Evolutionary conservation across 2,329 filamentous ascomycete species (phyloP), one percentile per base, ranked within the genome.

Genomic region (Verticillium klebahnii): DNA sequence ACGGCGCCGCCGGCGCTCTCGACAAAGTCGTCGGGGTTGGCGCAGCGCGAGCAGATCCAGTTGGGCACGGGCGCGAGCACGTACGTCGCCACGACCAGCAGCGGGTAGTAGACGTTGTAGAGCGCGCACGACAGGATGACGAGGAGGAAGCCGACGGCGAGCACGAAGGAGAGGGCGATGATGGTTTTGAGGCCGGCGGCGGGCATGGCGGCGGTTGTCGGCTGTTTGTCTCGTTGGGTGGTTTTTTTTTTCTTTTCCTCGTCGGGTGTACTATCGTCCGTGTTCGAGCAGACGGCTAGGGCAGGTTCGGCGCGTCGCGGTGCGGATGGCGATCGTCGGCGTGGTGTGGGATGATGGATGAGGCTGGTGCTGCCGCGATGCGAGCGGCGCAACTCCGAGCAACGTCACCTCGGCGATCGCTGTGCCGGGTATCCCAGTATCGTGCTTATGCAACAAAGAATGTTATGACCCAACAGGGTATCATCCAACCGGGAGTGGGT

Each of bases 51-150:
- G 78, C 93, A 97, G 77, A 98, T 89, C 91, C 93, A 98, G 85
- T 99, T 99, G 65, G 95, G 95, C 62, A 99, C 78, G 34, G 95
- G 95, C 61, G 95, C 95, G 70, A 98, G 76, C 67, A 97, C 87
- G 81, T 97, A 99, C 70, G 94, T 98, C 69, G 89, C 94, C 66
- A 99, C 95, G 69, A 99, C 95, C 67, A 98, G 87, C 66, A 99
- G 87, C 61, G 95, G 93, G 71, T 95, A 92, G 86, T 96, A 99
- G 78, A 92, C 92, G 74, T 94, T 86, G 85, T 90, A 99, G 69
- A 99, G 87, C 58, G 95, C 95, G 74, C 93, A 96, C 66, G 93
- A 97, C 71, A 99, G 91, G 78, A 99, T 99, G 69, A 98, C 95
- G 69, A 99, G 92, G 71, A 99, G 91, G 81, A 99, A 99, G 71